Conservation (phyloP, 148 eudicot genomes). For the Gaultheria prostrata region DNA sequence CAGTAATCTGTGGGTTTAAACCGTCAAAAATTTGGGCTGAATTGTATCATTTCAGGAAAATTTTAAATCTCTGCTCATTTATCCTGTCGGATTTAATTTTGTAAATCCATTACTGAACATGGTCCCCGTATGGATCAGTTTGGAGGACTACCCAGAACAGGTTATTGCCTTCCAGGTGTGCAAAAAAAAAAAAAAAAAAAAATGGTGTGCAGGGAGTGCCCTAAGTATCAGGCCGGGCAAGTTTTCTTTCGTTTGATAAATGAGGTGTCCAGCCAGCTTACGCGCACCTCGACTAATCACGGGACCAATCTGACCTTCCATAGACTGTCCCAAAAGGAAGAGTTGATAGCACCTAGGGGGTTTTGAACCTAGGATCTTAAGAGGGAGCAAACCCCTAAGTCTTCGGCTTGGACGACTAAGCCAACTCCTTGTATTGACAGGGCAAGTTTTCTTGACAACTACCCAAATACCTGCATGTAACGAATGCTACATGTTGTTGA, state of each 20-base stretch:
- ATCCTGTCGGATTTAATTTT: neutral
- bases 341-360: neutral
- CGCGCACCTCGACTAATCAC: neutral
- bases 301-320: neutral
- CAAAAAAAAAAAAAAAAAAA: too few species aligned
- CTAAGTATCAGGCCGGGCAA: neutral
- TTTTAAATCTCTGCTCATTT: neutral
- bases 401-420: neutral
- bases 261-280: neutral
- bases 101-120: neutral
- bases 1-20: neutral
- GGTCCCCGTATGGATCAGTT: neutral
- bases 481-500: neutral
- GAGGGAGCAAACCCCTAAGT: neutral
- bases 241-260: neutral
- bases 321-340: neutral
- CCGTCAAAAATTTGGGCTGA: neutral
- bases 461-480: neutral
- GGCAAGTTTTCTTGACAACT: neutral
- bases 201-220: neutral
- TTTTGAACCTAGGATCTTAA: neutral
- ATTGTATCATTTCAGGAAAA: neutral
- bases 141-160: neutral
- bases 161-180: neutral
- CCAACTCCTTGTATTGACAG: neutral